Percentiles rank a stretch among this genome's conserved stretches.
Evolutionary conservation across 768 basidiomycete genomes (phyloP).

Genomic region (Suillus americanus): DNA sequence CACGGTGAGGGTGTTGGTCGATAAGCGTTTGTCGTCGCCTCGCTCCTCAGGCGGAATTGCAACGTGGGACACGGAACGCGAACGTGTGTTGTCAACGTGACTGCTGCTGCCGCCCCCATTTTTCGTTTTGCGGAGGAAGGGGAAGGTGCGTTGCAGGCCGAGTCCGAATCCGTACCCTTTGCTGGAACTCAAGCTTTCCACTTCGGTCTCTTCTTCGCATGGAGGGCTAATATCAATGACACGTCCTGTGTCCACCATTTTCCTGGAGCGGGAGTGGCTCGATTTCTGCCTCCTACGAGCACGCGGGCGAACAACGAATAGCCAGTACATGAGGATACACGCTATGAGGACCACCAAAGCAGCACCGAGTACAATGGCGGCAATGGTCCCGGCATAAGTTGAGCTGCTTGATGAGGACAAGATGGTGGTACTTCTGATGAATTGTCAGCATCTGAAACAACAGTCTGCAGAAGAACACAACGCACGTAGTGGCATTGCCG

Average conservation of each 20-base stretch:
- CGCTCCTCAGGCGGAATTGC: conserved; percentile 21
- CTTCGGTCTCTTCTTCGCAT: conserved; percentile 25
- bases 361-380: conserved; percentile 60
- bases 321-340: conserved; percentile 40
- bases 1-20: conserved; percentile 23
- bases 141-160: conserved; percentile 27
- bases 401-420: conserved; percentile 20
- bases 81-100: conserved; percentile 7
- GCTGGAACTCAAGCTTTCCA: conserved; percentile 27
- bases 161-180: conserved; percentile 36
- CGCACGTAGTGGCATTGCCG: conserved; percentile 32
- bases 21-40: conserved; percentile 32
- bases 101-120: conserved; percentile 19
- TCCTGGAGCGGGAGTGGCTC: not conserved
- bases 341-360: conserved; percentile 50
- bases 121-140: conserved; percentile 27
- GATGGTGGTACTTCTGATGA: conserved; percentile 16
- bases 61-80: conserved; percentile 19
- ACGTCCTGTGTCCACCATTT: conserved; percentile 12
- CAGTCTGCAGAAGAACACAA: conserved; percentile 8
- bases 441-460: conserved; percentile 3
- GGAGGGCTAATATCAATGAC: conserved; percentile 11
- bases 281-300: conserved; percentile 27
- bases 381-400: conserved; percentile 57
- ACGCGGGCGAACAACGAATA: conserved; percentile 50